Evolutionary conservation across 345 rosid species (phyloP).

Genomic region (Populus deltoides): DNA sequence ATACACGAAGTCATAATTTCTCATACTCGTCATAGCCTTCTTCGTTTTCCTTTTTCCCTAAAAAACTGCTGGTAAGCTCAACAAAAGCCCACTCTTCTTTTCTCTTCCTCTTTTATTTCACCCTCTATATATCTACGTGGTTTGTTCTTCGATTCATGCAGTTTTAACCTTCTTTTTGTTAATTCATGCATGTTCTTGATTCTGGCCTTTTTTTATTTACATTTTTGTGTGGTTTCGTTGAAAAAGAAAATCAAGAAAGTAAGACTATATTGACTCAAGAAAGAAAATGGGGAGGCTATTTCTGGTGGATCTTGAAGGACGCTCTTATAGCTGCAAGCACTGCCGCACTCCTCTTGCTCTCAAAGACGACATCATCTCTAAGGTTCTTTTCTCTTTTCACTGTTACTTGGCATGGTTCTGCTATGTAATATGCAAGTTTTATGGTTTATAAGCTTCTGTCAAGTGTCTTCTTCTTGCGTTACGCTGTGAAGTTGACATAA

Average conservation of each 20-base stretch:
- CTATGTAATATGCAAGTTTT: too few species aligned
- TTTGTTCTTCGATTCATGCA: background rate
- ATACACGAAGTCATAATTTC: too few species aligned
- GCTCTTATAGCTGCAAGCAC: constrained; percentile 63
- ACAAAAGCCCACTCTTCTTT: background rate
- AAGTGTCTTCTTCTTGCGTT: too few species aligned
- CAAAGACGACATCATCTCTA: constrained; percentile 50
- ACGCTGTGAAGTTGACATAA: too few species aligned
- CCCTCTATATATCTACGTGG: background rate
- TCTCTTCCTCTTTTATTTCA: background rate
- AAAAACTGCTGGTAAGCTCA: constrained; percentile 11
- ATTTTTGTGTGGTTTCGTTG: background rate
- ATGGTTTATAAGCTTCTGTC: too few species aligned
- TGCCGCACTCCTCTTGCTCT: constrained; percentile 65
- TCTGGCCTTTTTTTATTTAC: background rate
- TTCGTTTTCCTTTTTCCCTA: background rate
- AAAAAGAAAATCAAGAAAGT: background rate
- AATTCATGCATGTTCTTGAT: background rate
- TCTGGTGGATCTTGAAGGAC: constrained; percentile 55
- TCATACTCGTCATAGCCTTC: background rate
- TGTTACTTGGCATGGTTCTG: background rate
- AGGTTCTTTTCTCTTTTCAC: constrained; percentile 35
- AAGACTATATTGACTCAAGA: background rate
- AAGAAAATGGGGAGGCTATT: constrained; percentile 67
- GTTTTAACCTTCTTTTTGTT: background rate